These are phyloP conservation scores for Hygrophorus russula DNA, from an alignment of 768 basidiomycete genomes.

Conservation along the genomic window DNA sequence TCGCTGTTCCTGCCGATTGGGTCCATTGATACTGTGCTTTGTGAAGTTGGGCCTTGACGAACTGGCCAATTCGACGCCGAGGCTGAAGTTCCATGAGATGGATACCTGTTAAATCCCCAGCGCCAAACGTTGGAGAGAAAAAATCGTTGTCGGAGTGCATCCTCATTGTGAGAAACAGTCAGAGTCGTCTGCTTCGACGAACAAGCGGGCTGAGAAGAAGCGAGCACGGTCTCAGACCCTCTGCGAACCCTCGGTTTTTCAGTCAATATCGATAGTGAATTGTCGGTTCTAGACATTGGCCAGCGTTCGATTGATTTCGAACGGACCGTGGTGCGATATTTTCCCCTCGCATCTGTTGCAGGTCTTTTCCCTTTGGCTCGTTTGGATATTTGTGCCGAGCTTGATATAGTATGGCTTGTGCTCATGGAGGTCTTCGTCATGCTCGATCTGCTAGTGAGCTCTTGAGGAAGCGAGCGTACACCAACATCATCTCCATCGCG, in stretches of 20 bases:
- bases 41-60: neutral
- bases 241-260: constrained; percentile 10
- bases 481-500: too few relatives aligned
- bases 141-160: constrained; percentile 15
- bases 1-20: constrained; percentile 28
- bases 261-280: neutral
- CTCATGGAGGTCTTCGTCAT: too few relatives aligned
- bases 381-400: constrained; percentile 1
- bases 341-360: neutral
- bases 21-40: constrained; percentile 1
- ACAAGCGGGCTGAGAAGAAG: constrained; percentile 11
- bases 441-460: too few relatives aligned
- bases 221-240: constrained; percentile 20
- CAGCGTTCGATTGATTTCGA: constrained; percentile 23
- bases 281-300: constrained; percentile 6
- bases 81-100: constrained; percentile 9
- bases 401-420: neutral
- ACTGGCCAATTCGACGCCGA: too few relatives aligned
- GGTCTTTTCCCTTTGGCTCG: constrained; percentile 19
- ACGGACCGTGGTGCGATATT: constrained; percentile 5
- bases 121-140: constrained; percentile 19
- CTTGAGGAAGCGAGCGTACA: too few relatives aligned
- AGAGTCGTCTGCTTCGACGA: constrained; percentile 11
- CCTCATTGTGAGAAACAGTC: constrained; percentile 8
- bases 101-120: constrained; percentile 20